Evolutionary conservation across 768 basidiomycete genomes (phyloP), one percentile per base, ranked within the genome.

Genomic region (Amanita molliuscula): DNA sequence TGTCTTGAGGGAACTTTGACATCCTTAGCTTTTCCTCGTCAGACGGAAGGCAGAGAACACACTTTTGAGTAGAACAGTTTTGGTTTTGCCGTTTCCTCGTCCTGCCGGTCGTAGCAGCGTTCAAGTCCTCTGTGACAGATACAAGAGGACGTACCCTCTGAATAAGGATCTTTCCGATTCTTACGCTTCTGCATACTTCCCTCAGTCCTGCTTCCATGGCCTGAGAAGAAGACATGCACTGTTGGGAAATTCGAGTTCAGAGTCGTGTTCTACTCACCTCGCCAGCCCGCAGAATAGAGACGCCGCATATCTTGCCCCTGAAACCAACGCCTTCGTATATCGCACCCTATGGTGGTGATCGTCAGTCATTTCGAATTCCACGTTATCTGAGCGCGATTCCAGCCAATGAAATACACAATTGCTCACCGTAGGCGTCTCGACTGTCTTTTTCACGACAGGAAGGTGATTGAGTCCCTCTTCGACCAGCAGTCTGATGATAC

Each of bases 141-240:
- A 35, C 20, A 16, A 20, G 38, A 48, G 35, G 42, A 61, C 77
- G 54, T 65, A 91, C 92, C 63, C 95, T 69, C 68, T 99, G 95
- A 54, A 99, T 99, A 43, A 99, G 73, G 60, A 99, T 98, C 72
- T 99, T 99, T 43, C 95, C 95, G 52, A 99, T 95, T 54, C 95
- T 77, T 23, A 90, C 88, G 59, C 82, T 88, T 57, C 95, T 77
- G 69, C 94, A 97, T 34, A 97, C 95, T 65, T 97, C 95, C 37
- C 95, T 75, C 54, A 99, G 71, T 34, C 95, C 96, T 10, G 89
- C 90, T 67, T 99, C 95, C 95, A 99, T 99, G 1, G 94, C 92
- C 88, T 92, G 51, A 9, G 38, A 36, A 36, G 15, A 23, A 9
- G n/a, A 10, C 9, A 18, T 3, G 16, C 26, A 29, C 9, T 29